Base-by-base conservation (phyloP, 2,329 filamentous ascomycete species). In the Amauroascus niger region DNA sequence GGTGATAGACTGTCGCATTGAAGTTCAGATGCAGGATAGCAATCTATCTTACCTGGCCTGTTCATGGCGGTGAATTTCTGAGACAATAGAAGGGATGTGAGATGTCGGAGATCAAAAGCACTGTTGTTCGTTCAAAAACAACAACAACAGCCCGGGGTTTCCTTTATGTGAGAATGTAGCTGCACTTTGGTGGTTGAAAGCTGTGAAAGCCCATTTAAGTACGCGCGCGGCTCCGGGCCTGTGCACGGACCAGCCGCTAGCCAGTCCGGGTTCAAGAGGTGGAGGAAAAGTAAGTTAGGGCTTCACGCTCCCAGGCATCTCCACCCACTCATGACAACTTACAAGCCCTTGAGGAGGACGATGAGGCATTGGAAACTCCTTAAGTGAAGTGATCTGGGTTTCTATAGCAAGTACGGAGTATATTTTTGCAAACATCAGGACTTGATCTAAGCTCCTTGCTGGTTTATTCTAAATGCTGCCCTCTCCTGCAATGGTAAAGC, bases 1-100 rank as follows among this genome's bases (percentile, higher is more conserved):
- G n/a, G n/a, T n/a, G n/a, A n/a, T n/a, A n/a, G n/a, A 7, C 35
- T 6, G 40, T 43, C 40, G 40, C 40, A 43, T 2, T 8, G 18
- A 13, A 6, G 5, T 14, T 43, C 13, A 20, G 26, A n/a, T 45
- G 24, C 13, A 16, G 41, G 16, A 16, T 20, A 22, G 11, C 2
- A 11, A 24, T 45, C 5, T 14, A 22, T 53, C 52, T 58, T 52
- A 55, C 54, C 58, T 47, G 54, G 58, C 51, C 30, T 44, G 47
- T 54, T 54, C 52, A 54, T 54, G 11, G 39, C 30, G 46, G 47
- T 33, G 33, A 24, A 18, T 3, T 35, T 28, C 26, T 37, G 18
- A 39, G 8, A 14, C 16, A 16, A 7, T 9, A 18, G 5, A 33
- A 6, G 40, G 26, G 33, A 26, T 44, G 6, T n/a, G 6, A 1